Conservation (phyloP, 78 protist species). For the slime mould (Dictyostelium discoideum) region DNA sequence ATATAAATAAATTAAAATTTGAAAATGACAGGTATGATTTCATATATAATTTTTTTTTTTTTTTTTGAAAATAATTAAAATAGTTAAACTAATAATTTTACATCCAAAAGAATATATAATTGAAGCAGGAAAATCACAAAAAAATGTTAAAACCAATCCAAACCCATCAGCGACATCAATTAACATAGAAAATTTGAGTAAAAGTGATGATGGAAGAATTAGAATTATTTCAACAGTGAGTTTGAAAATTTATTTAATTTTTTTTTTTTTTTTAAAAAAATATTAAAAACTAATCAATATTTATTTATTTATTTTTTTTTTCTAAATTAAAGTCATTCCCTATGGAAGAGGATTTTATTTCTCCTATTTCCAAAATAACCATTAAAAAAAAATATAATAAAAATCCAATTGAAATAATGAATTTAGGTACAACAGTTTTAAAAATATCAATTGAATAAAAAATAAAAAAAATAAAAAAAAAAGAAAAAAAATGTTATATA, state of each 20-base stretch:
- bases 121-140: conserved; percentile 9
- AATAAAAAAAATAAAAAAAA: background rate
- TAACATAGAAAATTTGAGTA: background rate
- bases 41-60: no score
- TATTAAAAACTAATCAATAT: background rate
- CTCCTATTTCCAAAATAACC: background rate
- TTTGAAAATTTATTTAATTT: background rate
- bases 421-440: background rate
- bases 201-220: background rate
- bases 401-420: background rate
- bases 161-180: background rate
- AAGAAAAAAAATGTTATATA: background rate
- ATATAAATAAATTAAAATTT: no score
- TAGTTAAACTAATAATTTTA: no score
- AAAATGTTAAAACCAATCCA: conserved; percentile 1
- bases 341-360: background rate
- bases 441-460: background rate
- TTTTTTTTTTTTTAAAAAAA: no score
- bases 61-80: no score
- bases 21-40: background rate
- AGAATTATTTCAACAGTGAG: background rate
- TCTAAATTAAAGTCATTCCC: background rate
- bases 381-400: background rate
- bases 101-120: background rate
- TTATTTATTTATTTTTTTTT: no score